Evolutionary conservation across 2,329 filamentous ascomycete species (phyloP).

Genomic region (Nannizziopsis barbatae): DNA sequence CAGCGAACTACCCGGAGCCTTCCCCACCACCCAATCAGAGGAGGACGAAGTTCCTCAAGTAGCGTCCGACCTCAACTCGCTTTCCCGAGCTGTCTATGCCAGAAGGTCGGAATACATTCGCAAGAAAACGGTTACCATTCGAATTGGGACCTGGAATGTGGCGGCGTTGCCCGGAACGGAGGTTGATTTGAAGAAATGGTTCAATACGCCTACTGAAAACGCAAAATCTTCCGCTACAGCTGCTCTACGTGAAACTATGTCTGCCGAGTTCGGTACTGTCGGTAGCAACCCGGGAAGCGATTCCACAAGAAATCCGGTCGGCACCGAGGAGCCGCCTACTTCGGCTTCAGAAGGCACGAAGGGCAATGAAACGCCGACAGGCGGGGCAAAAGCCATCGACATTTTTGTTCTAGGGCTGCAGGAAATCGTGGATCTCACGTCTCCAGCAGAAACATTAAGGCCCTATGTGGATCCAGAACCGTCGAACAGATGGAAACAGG

Average conservation of each 20-base stretch:
- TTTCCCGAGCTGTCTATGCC: constrained; percentile 54
- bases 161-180: constrained; percentile 74
- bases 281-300: not conserved
- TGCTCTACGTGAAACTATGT: not conserved
- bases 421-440: constrained; percentile 78
- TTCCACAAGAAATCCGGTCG: not conserved
- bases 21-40: constrained; percentile 16
- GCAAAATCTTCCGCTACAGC: constrained; percentile 14
- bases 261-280: not conserved
- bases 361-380: not conserved
- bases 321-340: not conserved
- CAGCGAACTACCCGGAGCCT: constrained; percentile 36
- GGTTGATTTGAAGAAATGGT: constrained; percentile 81
- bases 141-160: constrained; percentile 93
- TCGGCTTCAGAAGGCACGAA: not conserved
- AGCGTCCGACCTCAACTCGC: constrained; percentile 29
- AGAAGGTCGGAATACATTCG: constrained; percentile 69
- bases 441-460: constrained; percentile 61
- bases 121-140: constrained; percentile 64
- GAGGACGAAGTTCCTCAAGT: constrained; percentile 12
- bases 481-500: constrained; percentile 68
- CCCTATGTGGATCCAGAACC: constrained; percentile 62
- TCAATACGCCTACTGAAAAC: constrained; percentile 50
- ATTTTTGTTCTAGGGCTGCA: constrained; percentile 86
- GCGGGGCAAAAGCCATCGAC: constrained; percentile 56